Conservation (phyloP, 2,329 filamentous ascomycete genomes). For the Colletotrichum paranaense region DNA sequence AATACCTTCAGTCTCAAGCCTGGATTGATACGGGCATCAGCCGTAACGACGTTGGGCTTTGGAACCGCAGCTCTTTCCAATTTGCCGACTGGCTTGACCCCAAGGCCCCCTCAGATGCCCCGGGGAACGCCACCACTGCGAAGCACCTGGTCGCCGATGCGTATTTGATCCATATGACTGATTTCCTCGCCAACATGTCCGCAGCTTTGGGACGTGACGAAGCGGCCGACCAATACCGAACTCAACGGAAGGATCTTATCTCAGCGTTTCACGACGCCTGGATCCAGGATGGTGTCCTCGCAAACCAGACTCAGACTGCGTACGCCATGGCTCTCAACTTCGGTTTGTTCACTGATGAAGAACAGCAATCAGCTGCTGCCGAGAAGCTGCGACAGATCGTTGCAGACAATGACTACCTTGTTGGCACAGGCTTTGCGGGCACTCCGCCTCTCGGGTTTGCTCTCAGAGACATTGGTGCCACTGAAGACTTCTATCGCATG, state of each 20-base stretch:
- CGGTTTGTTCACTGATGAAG: conserved; percentile 42
- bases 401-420: conserved; percentile 45
- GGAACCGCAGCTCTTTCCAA: conserved; percentile 51
- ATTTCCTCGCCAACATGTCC: conserved; percentile 49
- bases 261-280: conserved; percentile 46
- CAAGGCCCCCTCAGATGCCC: conserved; percentile 51
- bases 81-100: conserved; percentile 63
- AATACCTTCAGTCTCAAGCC: conserved; percentile 51
- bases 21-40: conserved; percentile 53
- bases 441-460: conserved; percentile 52
- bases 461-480: conserved; percentile 42
- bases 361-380: conserved; percentile 39
- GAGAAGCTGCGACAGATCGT: conserved; percentile 46
- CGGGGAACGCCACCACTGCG: conserved; percentile 52
- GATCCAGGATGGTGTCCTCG: conserved; percentile 45
- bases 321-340: conserved; percentile 52
- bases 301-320: conserved; percentile 53
- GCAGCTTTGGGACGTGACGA: conserved; percentile 43
- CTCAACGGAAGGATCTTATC: conserved; percentile 38
- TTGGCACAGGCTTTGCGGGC: conserved; percentile 57
- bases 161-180: conserved; percentile 57
- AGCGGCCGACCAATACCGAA: conserved; percentile 39
- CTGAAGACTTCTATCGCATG: conserved; percentile 57
- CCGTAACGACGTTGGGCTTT: conserved; percentile 49
- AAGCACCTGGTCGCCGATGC: conserved; percentile 57